These are phyloP conservation scores for Calendula officinalis DNA, from an alignment of 129 eudicot species.

Conservation along the genomic window DNA sequence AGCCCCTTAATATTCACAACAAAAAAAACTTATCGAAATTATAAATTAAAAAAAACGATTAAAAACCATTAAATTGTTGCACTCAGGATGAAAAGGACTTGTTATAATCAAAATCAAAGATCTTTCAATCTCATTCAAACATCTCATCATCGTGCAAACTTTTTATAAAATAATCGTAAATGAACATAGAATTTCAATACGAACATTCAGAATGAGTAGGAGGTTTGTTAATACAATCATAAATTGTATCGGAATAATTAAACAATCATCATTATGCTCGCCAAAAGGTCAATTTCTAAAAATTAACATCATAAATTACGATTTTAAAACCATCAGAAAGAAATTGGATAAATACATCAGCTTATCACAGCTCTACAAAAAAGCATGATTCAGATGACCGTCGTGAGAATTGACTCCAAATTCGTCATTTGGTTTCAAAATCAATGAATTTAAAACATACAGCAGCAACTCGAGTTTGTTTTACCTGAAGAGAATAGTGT, in stretches of 20 bases:
- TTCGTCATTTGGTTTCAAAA: conserved; percentile 12
- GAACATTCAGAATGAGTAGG: conserved; percentile 16
- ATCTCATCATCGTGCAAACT: background rate
- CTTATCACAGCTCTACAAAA: conserved; percentile 25
- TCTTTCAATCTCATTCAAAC: background rate
- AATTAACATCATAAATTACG: background rate
- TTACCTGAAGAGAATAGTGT: too few relatives aligned
- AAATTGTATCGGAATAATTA: conserved; percentile 6
- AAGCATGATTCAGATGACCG: conserved; percentile 23
- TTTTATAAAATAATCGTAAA: background rate
- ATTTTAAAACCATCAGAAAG: conserved; percentile 13
- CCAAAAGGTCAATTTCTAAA: background rate
- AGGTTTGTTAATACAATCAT: conserved; percentile 19
- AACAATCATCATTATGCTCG: conserved; percentile 23
- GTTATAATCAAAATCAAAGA: background rate
- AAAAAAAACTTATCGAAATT: background rate
- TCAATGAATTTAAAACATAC: background rate
- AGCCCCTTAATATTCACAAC: background rate
- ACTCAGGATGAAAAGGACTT: conserved; percentile 5
- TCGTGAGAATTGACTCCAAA: conserved; percentile 18
- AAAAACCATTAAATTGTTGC: background rate
- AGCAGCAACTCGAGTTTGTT: too few relatives aligned
- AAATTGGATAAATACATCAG: conserved; percentile 22
- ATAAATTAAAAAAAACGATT: too few relatives aligned
- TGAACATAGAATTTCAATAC: background rate